Conservation (phyloP, 2,329 filamentous ascomycete species). For the Clarireedia monteithiana region DNA sequence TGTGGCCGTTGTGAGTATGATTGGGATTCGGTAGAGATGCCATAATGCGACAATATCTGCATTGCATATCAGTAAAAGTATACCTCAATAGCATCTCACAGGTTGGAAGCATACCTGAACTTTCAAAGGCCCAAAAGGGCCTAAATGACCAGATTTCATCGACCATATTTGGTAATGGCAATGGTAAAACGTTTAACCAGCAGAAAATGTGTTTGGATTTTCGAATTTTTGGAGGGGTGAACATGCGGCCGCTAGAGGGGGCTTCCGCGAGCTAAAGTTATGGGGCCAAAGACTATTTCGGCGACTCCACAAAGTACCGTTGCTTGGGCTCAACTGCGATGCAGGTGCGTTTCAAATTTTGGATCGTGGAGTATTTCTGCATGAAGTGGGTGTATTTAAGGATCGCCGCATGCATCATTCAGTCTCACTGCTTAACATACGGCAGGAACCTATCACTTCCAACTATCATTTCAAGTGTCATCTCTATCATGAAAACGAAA, state of each 20-base stretch:
- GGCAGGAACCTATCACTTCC: too few relatives aligned
- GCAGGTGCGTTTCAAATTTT: too few relatives aligned
- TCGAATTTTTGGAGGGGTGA: conserved; percentile 7
- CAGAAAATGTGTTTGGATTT: background rate
- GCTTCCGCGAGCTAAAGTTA: background rate
- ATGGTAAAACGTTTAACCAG: background rate
- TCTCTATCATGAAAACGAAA: too few relatives aligned
- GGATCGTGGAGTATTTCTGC: too few relatives aligned
- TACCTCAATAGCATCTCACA: background rate
- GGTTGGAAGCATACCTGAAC: conserved; percentile 13
- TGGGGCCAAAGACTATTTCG: background rate
- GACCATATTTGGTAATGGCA: background rate
- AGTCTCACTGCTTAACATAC: too few relatives aligned
- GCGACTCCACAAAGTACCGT: background rate
- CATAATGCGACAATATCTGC: conserved; percentile 30
- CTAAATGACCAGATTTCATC: conserved; percentile 12
- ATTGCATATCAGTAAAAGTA: background rate
- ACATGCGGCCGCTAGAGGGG: background rate
- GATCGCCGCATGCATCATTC: too few relatives aligned
- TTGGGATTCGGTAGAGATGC: conserved; percentile 39
- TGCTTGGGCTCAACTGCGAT: too few relatives aligned
- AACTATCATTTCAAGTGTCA: too few relatives aligned
- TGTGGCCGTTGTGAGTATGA: conserved; percentile 34
- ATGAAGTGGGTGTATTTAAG: too few relatives aligned
- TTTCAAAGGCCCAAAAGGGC: conserved; percentile 13